Evolutionary conservation across 2,329 filamentous ascomycete genomes (phyloP).

Genomic region (Calonectria hawksworthii): DNA sequence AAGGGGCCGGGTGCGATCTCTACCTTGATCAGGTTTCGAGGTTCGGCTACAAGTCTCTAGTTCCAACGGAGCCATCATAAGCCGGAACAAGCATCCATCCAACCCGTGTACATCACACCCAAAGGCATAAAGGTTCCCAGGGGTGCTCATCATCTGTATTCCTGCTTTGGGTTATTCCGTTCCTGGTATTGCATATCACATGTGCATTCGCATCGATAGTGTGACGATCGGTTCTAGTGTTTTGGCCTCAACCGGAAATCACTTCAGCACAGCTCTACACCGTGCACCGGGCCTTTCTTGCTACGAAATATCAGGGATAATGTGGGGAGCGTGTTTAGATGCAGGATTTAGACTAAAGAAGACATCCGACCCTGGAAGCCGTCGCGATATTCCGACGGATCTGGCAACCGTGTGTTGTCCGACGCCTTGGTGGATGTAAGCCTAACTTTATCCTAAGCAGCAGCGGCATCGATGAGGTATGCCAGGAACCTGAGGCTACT

Average conservation of each 20-base stretch:
- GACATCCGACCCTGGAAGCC: slow-evolving; percentile 12
- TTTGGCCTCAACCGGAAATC: background rate
- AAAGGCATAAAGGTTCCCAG: background rate
- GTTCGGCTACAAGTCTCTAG: background rate
- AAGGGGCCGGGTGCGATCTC: background rate
- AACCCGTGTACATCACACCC: background rate
- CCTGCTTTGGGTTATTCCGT: slow-evolving; percentile 13
- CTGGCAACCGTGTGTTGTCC: background rate
- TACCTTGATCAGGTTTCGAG: background rate
- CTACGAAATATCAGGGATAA: slow-evolving; percentile 20
- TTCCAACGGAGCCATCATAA: background rate
- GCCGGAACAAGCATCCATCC: background rate
- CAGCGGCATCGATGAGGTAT: background rate
- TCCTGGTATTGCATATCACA: slow-evolving; percentile 22
- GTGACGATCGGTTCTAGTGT: background rate
- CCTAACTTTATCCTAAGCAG: background rate
- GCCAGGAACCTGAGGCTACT: background rate
- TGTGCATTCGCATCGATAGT: slow-evolving; percentile 10
- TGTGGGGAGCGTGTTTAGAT: slow-evolving; percentile 34
- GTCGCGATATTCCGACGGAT: slow-evolving; percentile 23
- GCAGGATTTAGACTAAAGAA: slow-evolving; percentile 28
- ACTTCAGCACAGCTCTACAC: slow-evolving; percentile 20
- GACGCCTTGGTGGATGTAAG: background rate
- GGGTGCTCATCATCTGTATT: background rate
- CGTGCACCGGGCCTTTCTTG: slow-evolving; percentile 28